Base-by-base conservation (phyloP, 305 asterid species). In the Ruellia speciosa region DNA sequence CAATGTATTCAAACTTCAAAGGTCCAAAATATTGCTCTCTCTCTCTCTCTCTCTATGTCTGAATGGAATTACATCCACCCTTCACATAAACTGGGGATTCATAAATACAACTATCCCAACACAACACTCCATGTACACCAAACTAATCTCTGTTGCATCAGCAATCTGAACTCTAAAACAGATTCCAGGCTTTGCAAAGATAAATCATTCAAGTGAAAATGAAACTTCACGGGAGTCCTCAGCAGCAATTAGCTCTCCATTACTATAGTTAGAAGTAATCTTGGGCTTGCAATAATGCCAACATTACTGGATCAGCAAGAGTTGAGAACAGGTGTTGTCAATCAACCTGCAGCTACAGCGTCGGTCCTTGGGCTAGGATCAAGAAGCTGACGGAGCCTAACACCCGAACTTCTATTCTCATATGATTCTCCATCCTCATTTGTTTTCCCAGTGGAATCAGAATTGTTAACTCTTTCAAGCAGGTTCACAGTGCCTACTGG, bases 401-500 rank as follows among this genome's bases (percentile, higher is more conserved):
- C 78, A 48, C 80, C 83, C 0, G 90, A 68, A 33, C 68, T 79
- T 49, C 58, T 58, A 10, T 68, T 73, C 65, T 10, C 41, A 37
- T 59, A 73, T 4, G 70, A 58, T 18, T 82, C 85, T 9, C 77
- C 69, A 15, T 82, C 89, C 60, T 84, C 84, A 2, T 67, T 71
- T 14, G 31, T 64, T 51, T 63, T 62, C 14, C 78, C 86, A 0
- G 62, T 55, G 24, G 85, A 59, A 55, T 75, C 83, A 1, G 76
- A 10, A 16, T 87, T 82, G 80, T 87, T 74, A 17, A 90, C 96
- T 69, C 94, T 70, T 12, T 85, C 94, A 6, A 90, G 92, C 5
- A 90, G 88, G 77, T 90, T 79, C 10, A 75, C 96, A 0, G 97
- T 90, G 63, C 84, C 86, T 31, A 78, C 66, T 0, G 96, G 95